Conservation (phyloP, 2,329 filamentous ascomycete genomes). For the Botryotinia calthae region DNA sequence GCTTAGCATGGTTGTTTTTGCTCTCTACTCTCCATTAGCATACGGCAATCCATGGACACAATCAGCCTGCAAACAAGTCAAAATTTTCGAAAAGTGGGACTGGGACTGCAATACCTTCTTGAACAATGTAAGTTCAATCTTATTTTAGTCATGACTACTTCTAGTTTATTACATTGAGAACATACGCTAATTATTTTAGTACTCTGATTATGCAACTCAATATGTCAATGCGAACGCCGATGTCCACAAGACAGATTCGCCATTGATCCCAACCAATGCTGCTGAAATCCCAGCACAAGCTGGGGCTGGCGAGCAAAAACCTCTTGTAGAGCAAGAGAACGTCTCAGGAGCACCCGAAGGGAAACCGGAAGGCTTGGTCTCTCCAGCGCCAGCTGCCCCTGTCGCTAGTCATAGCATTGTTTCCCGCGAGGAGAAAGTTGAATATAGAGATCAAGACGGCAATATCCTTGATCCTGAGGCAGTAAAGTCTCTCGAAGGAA, state of each 20-base stretch:
- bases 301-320: conserved; percentile 32
- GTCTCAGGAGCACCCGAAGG: conserved; percentile 37
- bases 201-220: conserved; percentile 40
- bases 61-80: conserved; percentile 78
- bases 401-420: conserved; percentile 35
- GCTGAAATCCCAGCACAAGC: conserved; percentile 29
- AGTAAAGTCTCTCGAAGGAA: conserved; percentile 80
- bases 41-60: conserved; percentile 96
- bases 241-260: conserved; percentile 36
- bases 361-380: conserved; percentile 32
- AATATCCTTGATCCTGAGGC: conserved; percentile 83
- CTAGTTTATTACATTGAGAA: background rate
- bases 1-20: conserved; percentile 72
- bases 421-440: conserved; percentile 72
- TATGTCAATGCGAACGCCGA: conserved; percentile 30
- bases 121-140: conserved; percentile 68
- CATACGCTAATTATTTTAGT: conserved; percentile 34
- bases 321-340: conserved; percentile 29
- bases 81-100: conserved; percentile 88
- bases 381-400: conserved; percentile 26
- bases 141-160: background rate
- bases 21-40: conserved; percentile 80
- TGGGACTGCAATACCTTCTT: conserved; percentile 97
- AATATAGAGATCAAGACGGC: conserved; percentile 93
- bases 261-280: conserved; percentile 34